phyloP scores from a whole-genome alignment of 306 rosid genomes.

The Cyamopsis tetragonoloba region DNA sequence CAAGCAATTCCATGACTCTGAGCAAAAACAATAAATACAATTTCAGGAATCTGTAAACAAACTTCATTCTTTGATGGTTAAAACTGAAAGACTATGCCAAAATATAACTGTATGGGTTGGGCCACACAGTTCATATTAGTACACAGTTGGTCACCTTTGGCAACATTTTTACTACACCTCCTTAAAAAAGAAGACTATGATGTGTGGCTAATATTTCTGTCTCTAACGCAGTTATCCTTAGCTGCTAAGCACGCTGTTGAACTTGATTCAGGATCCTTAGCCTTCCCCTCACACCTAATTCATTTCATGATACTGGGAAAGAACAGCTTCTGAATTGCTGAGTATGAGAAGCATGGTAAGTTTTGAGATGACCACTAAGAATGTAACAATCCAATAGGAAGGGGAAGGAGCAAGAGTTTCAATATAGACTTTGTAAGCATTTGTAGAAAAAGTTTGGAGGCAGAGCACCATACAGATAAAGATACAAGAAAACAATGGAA shows the following conservation, averaged over 20 bases:
- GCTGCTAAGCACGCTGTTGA: too few species aligned
- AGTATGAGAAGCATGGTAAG: slow-evolving; percentile 9
- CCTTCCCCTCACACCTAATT: slow-evolving; percentile 1
- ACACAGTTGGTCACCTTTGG: too few species aligned
- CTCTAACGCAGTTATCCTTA: too few species aligned
- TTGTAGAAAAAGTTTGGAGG: not conserved
- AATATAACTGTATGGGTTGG: too few species aligned
- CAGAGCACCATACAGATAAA: not conserved
- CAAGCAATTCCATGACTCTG: slow-evolving; percentile 6
- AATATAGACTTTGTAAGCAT: not conserved
- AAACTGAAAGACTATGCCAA: not conserved
- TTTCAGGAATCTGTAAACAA: slow-evolving; percentile 16
- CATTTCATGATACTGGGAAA: slow-evolving; percentile 11
- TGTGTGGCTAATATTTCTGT: too few species aligned
- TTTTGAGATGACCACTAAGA: slow-evolving; percentile 16
- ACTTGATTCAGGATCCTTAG: slow-evolving; percentile 13
- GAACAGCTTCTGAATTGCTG: slow-evolving; percentile 17
- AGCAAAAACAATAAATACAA: not conserved
- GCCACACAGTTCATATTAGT: too few species aligned
- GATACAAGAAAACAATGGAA: slow-evolving; percentile 1
- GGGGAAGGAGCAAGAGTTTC: slow-evolving; percentile 17
- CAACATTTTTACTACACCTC: too few species aligned
- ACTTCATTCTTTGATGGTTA: not conserved
- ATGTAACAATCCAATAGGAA: slow-evolving; percentile 16
- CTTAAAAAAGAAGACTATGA: too few species aligned